phyloP scores from a whole-genome alignment of 2,329 filamentous ascomycete species.

The Ceratocystis smalleyi region DNA sequence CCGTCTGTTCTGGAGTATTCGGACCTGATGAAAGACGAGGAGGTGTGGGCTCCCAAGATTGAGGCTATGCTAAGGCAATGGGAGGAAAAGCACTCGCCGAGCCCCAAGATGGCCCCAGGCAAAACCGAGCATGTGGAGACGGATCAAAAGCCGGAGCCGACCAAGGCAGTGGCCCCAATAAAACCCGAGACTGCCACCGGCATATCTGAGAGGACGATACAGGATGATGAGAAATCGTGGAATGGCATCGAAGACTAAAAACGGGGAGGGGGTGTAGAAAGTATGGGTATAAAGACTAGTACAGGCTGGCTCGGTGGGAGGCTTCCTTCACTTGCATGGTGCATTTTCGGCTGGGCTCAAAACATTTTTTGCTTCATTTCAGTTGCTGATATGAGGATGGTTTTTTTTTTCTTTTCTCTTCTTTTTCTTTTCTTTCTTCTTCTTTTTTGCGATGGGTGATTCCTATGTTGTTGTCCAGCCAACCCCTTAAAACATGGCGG shows the following conservation, averaged over 20 bases:
- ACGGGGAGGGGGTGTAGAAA: no score
- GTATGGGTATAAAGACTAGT: neutral
- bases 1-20: slow-evolving; percentile 62
- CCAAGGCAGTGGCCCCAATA: slow-evolving; percentile 17
- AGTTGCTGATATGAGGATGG: neutral
- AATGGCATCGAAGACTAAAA: slow-evolving; percentile 28
- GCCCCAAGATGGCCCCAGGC: slow-evolving; percentile 10
- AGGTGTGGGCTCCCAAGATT: slow-evolving; percentile 68
- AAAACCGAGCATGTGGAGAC: neutral
- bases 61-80: slow-evolving; percentile 31
- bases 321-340: neutral
- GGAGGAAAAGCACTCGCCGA: slow-evolving; percentile 19
- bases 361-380: neutral
- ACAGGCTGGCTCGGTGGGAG: neutral
- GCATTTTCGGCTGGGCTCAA: neutral
- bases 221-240: slow-evolving; percentile 30
- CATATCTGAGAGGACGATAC: neutral
- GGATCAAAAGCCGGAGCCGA: neutral
- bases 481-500: neutral
- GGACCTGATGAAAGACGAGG: slow-evolving; percentile 60
- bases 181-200: slow-evolving; percentile 17
- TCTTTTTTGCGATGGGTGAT: no score
- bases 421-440: neutral
- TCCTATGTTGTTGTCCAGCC: neutral
- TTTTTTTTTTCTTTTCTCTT: neutral